Percentiles rank a stretch among this genome's conserved stretches.
These are phyloP conservation scores for Ceratocystis papillata DNA, from an alignment of 2,329 filamentous ascomycete genomes.

Conservation along the genomic window DNA sequence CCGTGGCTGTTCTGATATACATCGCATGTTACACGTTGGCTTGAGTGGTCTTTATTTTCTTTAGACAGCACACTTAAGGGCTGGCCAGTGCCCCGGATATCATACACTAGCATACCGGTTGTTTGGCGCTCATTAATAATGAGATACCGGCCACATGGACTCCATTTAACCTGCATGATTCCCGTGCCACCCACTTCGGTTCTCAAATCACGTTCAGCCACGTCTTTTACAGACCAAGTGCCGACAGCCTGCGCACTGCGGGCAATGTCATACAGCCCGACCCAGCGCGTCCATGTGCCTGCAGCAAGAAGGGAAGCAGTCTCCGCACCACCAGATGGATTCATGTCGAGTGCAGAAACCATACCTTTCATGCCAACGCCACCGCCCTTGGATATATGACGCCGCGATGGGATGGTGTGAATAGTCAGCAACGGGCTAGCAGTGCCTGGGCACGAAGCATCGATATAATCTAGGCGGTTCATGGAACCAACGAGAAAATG, in stretches of 20 bases:
- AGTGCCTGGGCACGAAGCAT: slow-evolving; percentile 42
- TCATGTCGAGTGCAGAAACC: slow-evolving; percentile 45
- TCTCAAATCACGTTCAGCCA: slow-evolving; percentile 34
- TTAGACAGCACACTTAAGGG: slow-evolving; percentile 38
- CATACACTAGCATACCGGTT: slow-evolving; percentile 48
- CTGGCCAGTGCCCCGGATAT: slow-evolving; percentile 48
- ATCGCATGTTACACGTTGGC: slow-evolving; percentile 45
- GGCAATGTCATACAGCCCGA: slow-evolving; percentile 52
- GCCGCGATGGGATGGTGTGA: slow-evolving; percentile 50
- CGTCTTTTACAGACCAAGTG: slow-evolving; percentile 49
- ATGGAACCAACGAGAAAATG: slow-evolving; percentile 52
- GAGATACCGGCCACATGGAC: slow-evolving; percentile 51
- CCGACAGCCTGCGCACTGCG: slow-evolving; percentile 45
- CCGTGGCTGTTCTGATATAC: slow-evolving; percentile 38
- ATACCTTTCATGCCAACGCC: slow-evolving; percentile 53
- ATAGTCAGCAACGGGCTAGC: slow-evolving; percentile 44
- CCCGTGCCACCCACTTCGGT: slow-evolving; percentile 42
- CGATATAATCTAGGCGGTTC: slow-evolving; percentile 51
- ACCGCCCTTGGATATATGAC: slow-evolving; percentile 48
- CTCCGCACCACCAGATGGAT: slow-evolving; percentile 31
- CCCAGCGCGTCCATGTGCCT: slow-evolving; percentile 52
- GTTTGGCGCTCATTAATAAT: slow-evolving; percentile 51
- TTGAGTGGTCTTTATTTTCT: slow-evolving; percentile 15
- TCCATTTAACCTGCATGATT: slow-evolving; percentile 51
- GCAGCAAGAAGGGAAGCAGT: slow-evolving; percentile 41